Evolutionary conservation across 2,329 filamentous ascomycete genomes (phyloP), one percentile per base, ranked within the genome.

Genomic region (Aureobasidium sp.): DNA sequence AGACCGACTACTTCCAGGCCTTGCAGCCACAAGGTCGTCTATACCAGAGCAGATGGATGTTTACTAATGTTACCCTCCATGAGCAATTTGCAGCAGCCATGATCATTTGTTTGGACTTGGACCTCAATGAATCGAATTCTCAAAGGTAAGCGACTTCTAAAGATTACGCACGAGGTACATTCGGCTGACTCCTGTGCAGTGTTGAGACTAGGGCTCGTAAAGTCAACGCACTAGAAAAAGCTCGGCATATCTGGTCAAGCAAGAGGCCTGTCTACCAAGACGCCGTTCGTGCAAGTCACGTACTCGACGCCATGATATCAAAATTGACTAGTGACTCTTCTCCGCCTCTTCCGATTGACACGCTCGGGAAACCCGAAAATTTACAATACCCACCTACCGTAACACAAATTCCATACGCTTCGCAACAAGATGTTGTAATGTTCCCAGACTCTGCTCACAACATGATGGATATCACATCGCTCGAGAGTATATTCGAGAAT

Each of bases 1-100:
- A 86, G 48, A 73, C 78, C 10, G 77, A 81, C 13, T 70, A 87
- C 7, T 78, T 80, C 68, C 75, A 80, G 38, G 81, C 85, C 60
- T 81, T 79, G 13, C 74, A 76, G 40, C 76, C 76, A 0, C 73
- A 75, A 16, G 77, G 80, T 1, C 73, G 74, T 27, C 67, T 83
- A 16, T 73, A 77, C 40, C 71, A 74, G 1, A 73, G 76, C 13
- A 76, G 77, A 27, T 82, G 79, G 78, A 78, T 77, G 48, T 67
- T 80, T 45, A 74, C 75, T 4, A 76, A 77, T 1, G 54, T 80
- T 1, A 73, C 78, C 5, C 76, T 75, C 7, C 77, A 79, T 33
- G 77, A 80, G 47, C 82, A 82, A 54, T 72, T 83, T 1, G 71
- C 82, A 0, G 80, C 78, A 7, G 78, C 78, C 18, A 82, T 78